phyloP scores from a whole-genome alignment of 352 stramenopile species.

The Halophytophthora polymorphica region DNA sequence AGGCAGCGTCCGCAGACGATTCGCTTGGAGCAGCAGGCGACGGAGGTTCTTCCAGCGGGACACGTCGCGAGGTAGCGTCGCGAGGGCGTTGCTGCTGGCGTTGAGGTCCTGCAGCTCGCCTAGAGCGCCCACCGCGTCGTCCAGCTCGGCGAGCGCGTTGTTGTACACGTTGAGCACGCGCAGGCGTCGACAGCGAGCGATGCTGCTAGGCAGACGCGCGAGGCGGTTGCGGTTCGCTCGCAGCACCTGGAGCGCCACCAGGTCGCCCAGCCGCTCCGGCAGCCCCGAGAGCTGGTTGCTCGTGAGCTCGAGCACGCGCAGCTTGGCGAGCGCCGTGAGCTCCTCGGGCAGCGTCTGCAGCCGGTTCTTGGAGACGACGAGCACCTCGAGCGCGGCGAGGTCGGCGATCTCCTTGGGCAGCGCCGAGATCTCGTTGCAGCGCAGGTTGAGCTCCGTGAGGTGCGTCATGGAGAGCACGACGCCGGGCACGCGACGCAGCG shows the following conservation, averaged over 20 bases:
- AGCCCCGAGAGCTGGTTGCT: constrained; percentile 58
- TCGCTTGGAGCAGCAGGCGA: constrained; percentile 55
- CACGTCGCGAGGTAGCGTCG: constrained; percentile 31
- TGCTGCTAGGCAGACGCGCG: constrained; percentile 37
- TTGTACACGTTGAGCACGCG: constrained; percentile 76
- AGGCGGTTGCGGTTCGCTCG: constrained; percentile 58
- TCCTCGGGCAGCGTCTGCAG: constrained; percentile 42
- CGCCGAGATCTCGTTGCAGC: constrained; percentile 56
- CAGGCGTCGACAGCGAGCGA: constrained; percentile 48
- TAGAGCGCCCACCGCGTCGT: constrained; percentile 42
- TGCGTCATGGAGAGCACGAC: constrained; percentile 58
- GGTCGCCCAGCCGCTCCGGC: constrained; percentile 41
- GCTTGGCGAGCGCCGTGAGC: constrained; percentile 40
- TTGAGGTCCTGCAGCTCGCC: constrained; percentile 69
- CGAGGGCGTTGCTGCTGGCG: constrained; percentile 58
- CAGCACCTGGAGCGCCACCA: constrained; percentile 53
- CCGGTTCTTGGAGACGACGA: constrained; percentile 66
- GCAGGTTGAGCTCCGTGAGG: constrained; percentile 61
- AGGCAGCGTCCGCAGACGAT: constrained; percentile 43
- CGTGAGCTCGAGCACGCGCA: constrained; percentile 48
- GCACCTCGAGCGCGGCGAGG: constrained; percentile 38
- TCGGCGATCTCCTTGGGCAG: constrained; percentile 59
- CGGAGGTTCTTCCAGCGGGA: constrained; percentile 55
- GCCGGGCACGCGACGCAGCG: constrained; percentile 45
- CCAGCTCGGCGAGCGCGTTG: constrained; percentile 58